phyloP scores from a whole-genome alignment of 352 stramenopile species.

The Pythium volutum region DNA sequence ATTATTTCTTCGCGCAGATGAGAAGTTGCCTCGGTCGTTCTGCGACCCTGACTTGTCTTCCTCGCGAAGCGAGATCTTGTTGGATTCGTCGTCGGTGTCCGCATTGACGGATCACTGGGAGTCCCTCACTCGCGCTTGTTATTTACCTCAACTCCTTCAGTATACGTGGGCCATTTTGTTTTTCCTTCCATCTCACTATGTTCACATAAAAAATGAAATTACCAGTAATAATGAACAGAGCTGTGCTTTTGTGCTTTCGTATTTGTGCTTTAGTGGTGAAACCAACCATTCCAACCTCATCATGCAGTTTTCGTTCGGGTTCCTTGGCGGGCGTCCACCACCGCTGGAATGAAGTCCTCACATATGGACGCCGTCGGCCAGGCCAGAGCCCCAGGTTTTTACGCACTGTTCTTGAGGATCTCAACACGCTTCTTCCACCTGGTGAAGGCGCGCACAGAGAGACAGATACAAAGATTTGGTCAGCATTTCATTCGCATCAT shows the following conservation, averaged over 20 bases:
- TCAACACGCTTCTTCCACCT: constrained; percentile 84
- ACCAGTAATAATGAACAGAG: neutral
- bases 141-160: constrained; percentile 17
- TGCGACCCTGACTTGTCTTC: neutral
- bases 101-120: constrained; percentile 11
- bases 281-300: neutral
- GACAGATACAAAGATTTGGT: neutral
- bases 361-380: neutral
- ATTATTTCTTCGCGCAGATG: constrained; percentile 8
- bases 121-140: constrained; percentile 13
- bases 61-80: neutral
- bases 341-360: neutral
- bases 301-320: no score
- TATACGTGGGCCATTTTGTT: constrained; percentile 17
- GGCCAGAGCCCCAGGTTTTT: constrained; percentile 13
- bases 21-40: neutral
- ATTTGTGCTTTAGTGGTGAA: neutral
- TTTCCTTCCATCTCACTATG: constrained; percentile 7
- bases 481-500: neutral
- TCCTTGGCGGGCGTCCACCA: neutral
- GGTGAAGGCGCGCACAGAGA: neutral
- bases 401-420: constrained; percentile 75
- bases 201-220: neutral
- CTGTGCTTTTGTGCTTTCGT: no score
- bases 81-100: constrained; percentile 9